phyloP scores from a whole-genome alignment of 2,329 filamentous ascomycete species.

The Fusarium bactridioides region DNA sequence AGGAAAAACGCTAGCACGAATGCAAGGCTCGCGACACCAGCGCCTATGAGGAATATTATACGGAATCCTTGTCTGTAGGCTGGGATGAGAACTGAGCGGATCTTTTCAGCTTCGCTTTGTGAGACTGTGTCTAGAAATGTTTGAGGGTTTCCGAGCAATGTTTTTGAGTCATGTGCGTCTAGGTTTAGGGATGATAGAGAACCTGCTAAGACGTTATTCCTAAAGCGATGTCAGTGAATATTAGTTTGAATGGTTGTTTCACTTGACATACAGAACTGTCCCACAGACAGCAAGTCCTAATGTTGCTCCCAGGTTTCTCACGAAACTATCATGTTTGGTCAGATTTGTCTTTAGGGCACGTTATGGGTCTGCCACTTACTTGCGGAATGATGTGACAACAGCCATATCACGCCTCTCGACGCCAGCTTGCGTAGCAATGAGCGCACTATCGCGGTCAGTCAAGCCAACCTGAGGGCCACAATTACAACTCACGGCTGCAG shows the following conservation, averaged over 20 bases:
- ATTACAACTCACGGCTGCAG: slow-evolving; percentile 53
- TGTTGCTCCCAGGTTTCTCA: slow-evolving; percentile 51
- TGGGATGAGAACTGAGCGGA: slow-evolving; percentile 46
- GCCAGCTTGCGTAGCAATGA: slow-evolving; percentile 64
- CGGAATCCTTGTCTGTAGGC: slow-evolving; percentile 49
- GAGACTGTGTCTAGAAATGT: slow-evolving; percentile 44
- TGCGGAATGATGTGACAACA: slow-evolving; percentile 54
- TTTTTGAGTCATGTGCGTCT: slow-evolving; percentile 29
- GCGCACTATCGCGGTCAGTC: slow-evolving; percentile 41
- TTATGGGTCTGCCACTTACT: slow-evolving; percentile 41
- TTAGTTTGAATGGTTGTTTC: accelerated
- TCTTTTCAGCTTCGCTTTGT: slow-evolving; percentile 38
- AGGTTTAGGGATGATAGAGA: slow-evolving; percentile 43
- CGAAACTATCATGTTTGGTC: slow-evolving; percentile 42
- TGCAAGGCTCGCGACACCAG: slow-evolving; percentile 46
- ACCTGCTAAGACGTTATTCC: slow-evolving; percentile 49
- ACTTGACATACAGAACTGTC: slow-evolving; percentile 46
- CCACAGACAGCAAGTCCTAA: slow-evolving; percentile 51
- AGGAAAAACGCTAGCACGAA: slow-evolving; percentile 50
- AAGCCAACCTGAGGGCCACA: neutral
- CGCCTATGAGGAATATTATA: slow-evolving; percentile 50
- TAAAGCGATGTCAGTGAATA: slow-evolving; percentile 11
- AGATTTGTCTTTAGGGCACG: neutral
- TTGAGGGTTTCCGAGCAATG: slow-evolving; percentile 46
- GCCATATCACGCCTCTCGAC: slow-evolving; percentile 58